These are phyloP conservation scores for Corchorus olitorius DNA, from an alignment of 345 rosid genomes.

Conservation along the genomic window DNA sequence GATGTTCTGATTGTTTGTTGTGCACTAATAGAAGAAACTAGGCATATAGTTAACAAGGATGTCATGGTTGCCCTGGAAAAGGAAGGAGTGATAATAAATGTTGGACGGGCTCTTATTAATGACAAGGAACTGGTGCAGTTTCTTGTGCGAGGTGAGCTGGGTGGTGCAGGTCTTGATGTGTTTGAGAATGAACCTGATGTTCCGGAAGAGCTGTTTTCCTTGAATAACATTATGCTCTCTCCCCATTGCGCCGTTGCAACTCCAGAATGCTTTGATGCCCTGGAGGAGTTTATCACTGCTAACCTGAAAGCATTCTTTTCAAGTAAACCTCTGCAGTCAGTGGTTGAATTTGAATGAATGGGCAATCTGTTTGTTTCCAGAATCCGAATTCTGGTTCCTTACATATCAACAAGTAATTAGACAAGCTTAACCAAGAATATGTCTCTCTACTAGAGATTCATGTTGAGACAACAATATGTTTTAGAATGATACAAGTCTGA, in stretches of 20 bases:
- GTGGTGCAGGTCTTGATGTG: constrained; percentile 48
- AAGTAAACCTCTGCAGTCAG: constrained; percentile 20
- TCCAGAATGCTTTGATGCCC: constrained; percentile 31
- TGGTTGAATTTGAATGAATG: constrained; percentile 4
- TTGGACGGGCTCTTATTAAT: constrained; percentile 39
- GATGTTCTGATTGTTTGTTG: constrained; percentile 41
- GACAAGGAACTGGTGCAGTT: constrained; percentile 42
- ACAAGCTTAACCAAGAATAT: background rate
- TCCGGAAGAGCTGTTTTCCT: constrained; percentile 23
- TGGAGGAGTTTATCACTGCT: constrained; percentile 29
- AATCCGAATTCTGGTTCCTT: background rate
- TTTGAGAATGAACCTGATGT: constrained; percentile 44
- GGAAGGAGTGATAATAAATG: constrained; percentile 36
- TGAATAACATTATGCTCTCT: constrained; percentile 42
- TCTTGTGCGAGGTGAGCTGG: constrained; percentile 37
- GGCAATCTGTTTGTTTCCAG: background rate
- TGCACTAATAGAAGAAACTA: constrained; percentile 35
- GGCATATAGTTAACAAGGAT: constrained; percentile 35
- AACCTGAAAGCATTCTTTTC: constrained; percentile 43
- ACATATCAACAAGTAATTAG: background rate
- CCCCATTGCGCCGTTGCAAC: constrained; percentile 39
- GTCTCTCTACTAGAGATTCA: background rate
- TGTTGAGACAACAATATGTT: background rate
- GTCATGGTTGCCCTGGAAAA: constrained; percentile 36
- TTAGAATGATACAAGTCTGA: background rate